Evolutionary conservation across 2,329 filamentous ascomycete species (phyloP), one percentile per base, ranked within the genome.

Genomic region (Fonsecaea nubica): DNA sequence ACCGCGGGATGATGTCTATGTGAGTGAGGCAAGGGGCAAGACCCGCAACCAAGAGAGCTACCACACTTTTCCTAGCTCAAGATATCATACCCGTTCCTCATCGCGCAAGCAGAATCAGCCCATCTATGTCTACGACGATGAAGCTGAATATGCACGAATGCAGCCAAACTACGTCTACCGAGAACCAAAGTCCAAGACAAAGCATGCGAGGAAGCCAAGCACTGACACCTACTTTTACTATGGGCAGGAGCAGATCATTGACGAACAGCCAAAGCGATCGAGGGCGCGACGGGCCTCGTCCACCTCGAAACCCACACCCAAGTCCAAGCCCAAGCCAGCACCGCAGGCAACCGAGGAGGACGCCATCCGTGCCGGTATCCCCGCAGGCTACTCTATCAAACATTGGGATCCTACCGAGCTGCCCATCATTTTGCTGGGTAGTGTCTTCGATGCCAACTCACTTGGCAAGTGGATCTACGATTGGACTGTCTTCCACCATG

Each of bases 401-500:
- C 96, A 98, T 83, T 98, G 95, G 95, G 95, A 99, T 77, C 94
- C 94, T 0, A 89, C 88, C 33, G 94, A 98, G 82, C 89, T 93
- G 73, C 95, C 95, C 59, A 97, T 99, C 77, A 89, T 97, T 76
- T 87, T 99, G 32, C 86, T 98, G 25, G 95, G 95, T 58, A 96
- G 92, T 76, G 95, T 98, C 64, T 98, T 98, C 76, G 95, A 98
- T 77, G 92, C 94, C 76, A 97, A 98, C 85, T 97, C 92, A 32
- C 86, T 99, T 35, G 95, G 95, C 75, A 97, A 97, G 81, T 99
- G 95, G 95, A 96, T 99, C 76, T 99, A 97, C 80, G 95, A 98
- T 84, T 99, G 95, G 95, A 97, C 95, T 18, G 92, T 97, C 70
- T 97, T 92, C 82, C 89, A 90, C 77, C 89, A 96, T 72, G 92